Evolutionary conservation across 2,329 filamentous ascomycete genomes (phyloP).

Genomic region (Ceratocystis cacaofunesta): DNA sequence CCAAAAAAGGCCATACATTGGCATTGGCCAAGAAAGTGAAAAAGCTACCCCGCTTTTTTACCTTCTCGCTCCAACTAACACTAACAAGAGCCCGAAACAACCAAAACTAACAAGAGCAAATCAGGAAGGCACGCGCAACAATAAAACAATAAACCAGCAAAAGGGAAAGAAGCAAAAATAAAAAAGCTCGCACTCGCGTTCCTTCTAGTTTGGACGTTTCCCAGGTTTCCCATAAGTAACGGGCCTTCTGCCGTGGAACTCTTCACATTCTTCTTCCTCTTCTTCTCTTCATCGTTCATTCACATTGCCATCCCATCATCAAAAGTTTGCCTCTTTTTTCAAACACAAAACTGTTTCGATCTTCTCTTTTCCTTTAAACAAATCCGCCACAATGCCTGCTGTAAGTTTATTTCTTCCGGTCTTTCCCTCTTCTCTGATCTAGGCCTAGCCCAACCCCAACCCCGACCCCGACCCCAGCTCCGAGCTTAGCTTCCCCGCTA

Average conservation of each 20-base stretch:
- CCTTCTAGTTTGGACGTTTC: not conserved
- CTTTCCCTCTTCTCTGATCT: not conserved
- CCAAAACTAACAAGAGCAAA: not conserved
- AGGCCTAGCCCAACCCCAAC: not conserved
- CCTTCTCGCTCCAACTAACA: not conserved
- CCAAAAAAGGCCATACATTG: no score
- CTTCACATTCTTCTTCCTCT: not conserved
- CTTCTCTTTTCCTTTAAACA: not conserved
- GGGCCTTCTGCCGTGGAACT: not conserved
- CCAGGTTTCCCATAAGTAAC: not conserved
- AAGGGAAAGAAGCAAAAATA: not conserved
- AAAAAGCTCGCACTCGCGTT: not conserved
- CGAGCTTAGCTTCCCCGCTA: not conserved
- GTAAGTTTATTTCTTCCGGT: conserved; percentile 5
- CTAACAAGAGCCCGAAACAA: not conserved
- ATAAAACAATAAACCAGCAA: not conserved
- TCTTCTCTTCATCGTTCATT: not conserved
- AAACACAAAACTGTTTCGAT: not conserved
- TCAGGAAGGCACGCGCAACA: not conserved
- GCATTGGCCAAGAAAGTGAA: no score
- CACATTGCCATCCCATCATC: not conserved
- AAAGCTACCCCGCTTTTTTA: not conserved
- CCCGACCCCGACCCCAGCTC: no score
- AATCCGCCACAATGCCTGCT: conserved; percentile 12
- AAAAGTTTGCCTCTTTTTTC: not conserved